These are phyloP conservation scores for Xylaria intraflava DNA, from an alignment of 495 filamentous ascomycete genomes.

Conservation along the genomic window DNA sequence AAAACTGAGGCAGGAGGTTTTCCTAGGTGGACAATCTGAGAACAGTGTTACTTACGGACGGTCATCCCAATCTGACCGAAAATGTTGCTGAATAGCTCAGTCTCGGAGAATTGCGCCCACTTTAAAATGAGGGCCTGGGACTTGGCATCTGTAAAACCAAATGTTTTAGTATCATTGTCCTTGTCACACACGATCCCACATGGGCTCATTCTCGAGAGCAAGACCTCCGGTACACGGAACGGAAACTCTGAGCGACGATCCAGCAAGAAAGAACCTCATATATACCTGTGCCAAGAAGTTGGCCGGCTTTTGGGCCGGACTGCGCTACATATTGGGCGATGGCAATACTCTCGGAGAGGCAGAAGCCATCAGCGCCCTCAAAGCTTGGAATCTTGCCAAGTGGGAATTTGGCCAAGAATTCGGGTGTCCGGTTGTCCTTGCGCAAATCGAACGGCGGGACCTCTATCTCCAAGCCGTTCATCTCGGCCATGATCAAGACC, in stretches of 20 bases:
- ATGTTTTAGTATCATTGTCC: neutral
- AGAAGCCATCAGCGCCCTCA: constrained; percentile 46
- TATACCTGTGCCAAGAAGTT: constrained; percentile 44
- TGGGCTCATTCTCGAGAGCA: neutral
- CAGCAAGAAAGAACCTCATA: neutral
- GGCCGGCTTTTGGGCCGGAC: constrained; percentile 42
- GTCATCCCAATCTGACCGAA: constrained; percentile 26
- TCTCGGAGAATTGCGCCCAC: constrained; percentile 46
- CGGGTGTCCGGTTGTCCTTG: constrained; percentile 43
- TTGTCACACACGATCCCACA: neutral
- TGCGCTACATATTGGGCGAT: constrained; percentile 51
- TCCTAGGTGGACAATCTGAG: neutral
- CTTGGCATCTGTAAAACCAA: constrained; percentile 11
- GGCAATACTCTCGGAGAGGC: constrained; percentile 47
- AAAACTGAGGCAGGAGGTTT: neutral
- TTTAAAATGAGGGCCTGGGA: constrained; percentile 44
- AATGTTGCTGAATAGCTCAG: constrained; percentile 35
- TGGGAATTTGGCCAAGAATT: constrained; percentile 56
- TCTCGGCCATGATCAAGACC: constrained; percentile 45
- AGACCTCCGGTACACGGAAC: neutral
- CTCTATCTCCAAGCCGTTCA: constrained; percentile 45
- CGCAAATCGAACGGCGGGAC: constrained; percentile 33
- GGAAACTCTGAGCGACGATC: too few species aligned
- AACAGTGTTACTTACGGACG: constrained; percentile 12
- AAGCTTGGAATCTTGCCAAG: constrained; percentile 55